Conservation (phyloP, 441 rosid species). For the Mallotus repandus region DNA sequence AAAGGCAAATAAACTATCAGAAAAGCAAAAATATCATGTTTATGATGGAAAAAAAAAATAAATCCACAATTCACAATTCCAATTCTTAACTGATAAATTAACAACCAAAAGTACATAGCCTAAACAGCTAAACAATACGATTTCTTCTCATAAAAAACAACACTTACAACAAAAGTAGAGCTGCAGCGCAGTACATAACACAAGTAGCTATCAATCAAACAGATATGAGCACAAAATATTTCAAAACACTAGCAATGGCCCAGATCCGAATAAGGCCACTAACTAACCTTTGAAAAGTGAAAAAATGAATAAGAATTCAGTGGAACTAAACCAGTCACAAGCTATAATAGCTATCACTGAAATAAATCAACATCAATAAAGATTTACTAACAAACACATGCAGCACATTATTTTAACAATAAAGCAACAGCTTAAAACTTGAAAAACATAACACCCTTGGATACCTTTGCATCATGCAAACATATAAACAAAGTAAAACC, state of each 20-base stretch:
- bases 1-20: neutral
- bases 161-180: neutral
- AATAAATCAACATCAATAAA: neutral
- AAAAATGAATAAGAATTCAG: neutral
- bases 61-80: neutral
- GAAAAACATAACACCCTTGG: conserved; percentile 10
- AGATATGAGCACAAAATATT: no score
- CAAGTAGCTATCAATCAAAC: neutral
- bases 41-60: neutral
- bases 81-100: neutral
- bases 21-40: neutral
- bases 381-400: neutral
- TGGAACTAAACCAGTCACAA: neutral
- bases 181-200: neutral
- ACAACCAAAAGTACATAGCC: neutral
- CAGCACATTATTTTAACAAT: conserved; percentile 4
- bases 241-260: no score
- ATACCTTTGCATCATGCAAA: neutral
- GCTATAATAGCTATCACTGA: neutral
- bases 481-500: no score
- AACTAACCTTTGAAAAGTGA: neutral
- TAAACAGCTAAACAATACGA: neutral
- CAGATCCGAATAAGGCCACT: neutral
- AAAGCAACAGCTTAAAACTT: conserved; percentile 6
- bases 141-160: neutral